Conservation (phyloP, 805 yeast genomes). For the Yarrowia sp. region DNA sequence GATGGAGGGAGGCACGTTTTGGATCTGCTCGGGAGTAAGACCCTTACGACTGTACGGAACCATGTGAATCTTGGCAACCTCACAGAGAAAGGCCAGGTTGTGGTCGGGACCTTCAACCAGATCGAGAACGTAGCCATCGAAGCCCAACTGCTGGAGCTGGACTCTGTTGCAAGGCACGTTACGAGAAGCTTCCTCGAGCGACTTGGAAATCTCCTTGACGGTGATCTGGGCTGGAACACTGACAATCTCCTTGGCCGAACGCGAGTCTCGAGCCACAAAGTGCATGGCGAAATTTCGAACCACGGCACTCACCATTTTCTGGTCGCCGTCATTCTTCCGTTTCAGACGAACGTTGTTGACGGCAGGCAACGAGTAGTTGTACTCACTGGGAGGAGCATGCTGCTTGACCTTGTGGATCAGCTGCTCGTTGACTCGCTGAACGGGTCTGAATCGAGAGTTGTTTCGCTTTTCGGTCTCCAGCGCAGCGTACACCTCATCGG, state of each 20-base stretch:
- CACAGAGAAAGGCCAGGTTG: slow-evolving; percentile 74
- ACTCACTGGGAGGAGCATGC: not conserved
- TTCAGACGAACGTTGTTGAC: slow-evolving; percentile 16
- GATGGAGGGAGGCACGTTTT: slow-evolving; percentile 22
- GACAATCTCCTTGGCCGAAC: not conserved
- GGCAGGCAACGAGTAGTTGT: slow-evolving; percentile 21
- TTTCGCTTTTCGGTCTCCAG: not conserved
- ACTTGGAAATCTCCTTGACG: not conserved
- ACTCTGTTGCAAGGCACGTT: not conserved
- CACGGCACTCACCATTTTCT: slow-evolving; percentile 11
- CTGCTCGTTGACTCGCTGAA: not conserved
- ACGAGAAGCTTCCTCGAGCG: slow-evolving; percentile 1
- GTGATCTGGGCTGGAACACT: not conserved
- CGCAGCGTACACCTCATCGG: not conserved
- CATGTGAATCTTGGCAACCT: slow-evolving; percentile 55
- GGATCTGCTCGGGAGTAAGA: slow-evolving; percentile 54
- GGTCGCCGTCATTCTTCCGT: not conserved
- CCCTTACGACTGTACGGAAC: slow-evolving; percentile 69
- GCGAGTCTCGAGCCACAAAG: slow-evolving; percentile 13
- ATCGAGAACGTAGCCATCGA: slow-evolving; percentile 81
- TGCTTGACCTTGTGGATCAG: slow-evolving; percentile 41
- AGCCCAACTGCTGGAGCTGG: slow-evolving; percentile 61
- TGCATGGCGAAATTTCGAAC: not conserved
- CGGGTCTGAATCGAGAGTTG: not conserved
- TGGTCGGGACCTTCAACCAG: slow-evolving; percentile 72